Percentiles rank a stretch among this genome's conserved stretches.
Conservation (phyloP, 2,329 filamentous ascomycete species). For the Colletotrichum sp. region DNA sequence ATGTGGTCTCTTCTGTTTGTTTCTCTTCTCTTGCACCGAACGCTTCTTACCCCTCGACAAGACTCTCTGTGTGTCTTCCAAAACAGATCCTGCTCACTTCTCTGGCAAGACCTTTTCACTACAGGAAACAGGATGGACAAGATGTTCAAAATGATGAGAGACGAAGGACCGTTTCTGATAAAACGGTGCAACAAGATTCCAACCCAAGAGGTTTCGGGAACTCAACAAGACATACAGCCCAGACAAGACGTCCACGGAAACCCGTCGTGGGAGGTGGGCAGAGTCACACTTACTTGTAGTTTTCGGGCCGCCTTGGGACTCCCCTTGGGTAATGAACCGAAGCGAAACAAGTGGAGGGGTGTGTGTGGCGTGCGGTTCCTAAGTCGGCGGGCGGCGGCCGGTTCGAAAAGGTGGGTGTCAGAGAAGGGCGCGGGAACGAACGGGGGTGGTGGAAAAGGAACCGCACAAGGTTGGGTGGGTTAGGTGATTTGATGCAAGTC, state of each 20-base stretch:
- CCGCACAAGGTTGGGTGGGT: neutral
- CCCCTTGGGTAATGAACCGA: neutral
- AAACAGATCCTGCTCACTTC: neutral
- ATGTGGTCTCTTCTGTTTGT: neutral
- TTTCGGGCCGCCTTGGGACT: neutral
- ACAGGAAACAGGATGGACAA: neutral
- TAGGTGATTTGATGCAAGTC: slow-evolving; percentile 13
- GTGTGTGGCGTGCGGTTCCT: neutral
- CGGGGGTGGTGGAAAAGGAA: neutral
- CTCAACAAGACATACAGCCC: neutral
- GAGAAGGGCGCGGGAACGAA: neutral
- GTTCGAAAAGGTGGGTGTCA: neutral
- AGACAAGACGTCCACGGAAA: neutral
- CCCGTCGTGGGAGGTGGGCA: neutral
- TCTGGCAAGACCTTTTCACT: neutral
- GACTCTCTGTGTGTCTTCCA: neutral
- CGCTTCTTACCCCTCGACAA: neutral
- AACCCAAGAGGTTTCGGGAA: neutral
- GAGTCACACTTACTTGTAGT: slow-evolving; percentile 6
- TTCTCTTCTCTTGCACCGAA: neutral
- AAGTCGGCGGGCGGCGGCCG: neutral
- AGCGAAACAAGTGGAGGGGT: neutral
- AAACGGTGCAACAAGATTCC: neutral
- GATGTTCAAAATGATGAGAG: neutral
- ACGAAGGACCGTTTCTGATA: neutral